Evolutionary conservation across 305 asterid species (phyloP), one percentile per base, ranked within the genome.

Genomic region (Fraxinus angustifolia): DNA sequence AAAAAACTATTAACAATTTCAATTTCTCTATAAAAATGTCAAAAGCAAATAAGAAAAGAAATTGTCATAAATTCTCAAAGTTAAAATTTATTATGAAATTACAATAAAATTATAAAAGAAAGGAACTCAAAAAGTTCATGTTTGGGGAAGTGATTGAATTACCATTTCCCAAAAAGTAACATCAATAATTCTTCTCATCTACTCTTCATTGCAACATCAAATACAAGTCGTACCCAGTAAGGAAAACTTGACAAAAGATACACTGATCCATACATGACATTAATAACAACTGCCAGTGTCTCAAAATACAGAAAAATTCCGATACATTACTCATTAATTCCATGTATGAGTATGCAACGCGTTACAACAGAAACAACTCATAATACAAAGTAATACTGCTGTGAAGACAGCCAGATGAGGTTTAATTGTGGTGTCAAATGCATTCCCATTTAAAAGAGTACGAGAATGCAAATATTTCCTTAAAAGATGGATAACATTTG

Each of bases 381-480:
- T 40, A 76, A 56, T 75, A 77, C 17, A 38, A 30, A 70, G 17
- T 70, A 70, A 70, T 31, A 70, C 17, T 28, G 74, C 16, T 3
- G 74, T 30, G 38, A 68, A 68, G 74, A 68, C 75, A 68, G 75
- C 2, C 75, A 68, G 38, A 14, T 3, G 75, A 28, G 42, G 75
- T 30, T 31, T 31, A 30, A 68, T 68, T 30, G 8, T 68, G 75
- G 75, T 68, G 75, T 68, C 14, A 26, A 74, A 85, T 81, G 83
- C 85, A 79, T 83, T 81, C 35, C 86, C 82, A 87, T 88, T 87
- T 86, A 91, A 88, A 30, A 78, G 81, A 82, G 48, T 34, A 73
- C 76, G 79, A 45, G 38, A 67, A 50, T 35, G 73, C 28, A 23
- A 76, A 78, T 10, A 34, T 74, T n/a, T 81, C 86, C 85, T 28